phyloP scores from a whole-genome alignment of 768 basidiomycete species.

The Amanita pallidorosea region DNA sequence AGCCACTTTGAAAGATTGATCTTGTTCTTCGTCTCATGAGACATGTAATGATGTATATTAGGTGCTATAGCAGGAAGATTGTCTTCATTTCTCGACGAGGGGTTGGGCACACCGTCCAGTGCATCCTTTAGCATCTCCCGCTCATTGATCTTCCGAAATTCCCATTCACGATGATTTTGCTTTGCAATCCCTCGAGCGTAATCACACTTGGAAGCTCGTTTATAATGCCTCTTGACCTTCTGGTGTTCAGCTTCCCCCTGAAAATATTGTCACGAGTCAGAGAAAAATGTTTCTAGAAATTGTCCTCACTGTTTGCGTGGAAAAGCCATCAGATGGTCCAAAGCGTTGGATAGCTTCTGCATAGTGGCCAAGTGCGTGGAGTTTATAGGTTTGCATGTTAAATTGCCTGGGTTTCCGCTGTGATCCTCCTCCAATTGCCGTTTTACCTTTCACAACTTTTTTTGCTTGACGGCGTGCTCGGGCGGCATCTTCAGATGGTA shows the following conservation, averaged over 20 bases:
- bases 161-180: constrained; percentile 1
- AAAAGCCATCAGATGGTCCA: constrained; percentile 22
- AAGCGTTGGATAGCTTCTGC: constrained; percentile 10
- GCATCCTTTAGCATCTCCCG: neutral
- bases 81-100: no score
- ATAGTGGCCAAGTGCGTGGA: constrained; percentile 20
- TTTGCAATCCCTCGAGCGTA: constrained; percentile 14
- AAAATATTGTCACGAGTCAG: no score
- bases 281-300: no score
- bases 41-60: no score
- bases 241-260: constrained; percentile 30
- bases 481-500: constrained; percentile 16
- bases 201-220: no score
- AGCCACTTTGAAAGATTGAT: no score
- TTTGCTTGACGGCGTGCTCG: constrained; percentile 10
- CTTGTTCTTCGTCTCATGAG: no score
- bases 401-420: constrained; percentile 8
- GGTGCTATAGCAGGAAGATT: no score
- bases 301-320: constrained; percentile 21
- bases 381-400: constrained; percentile 19
- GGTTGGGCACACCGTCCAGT: no score
- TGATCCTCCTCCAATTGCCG: no score
- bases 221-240: constrained; percentile 21
- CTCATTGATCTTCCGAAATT: neutral
- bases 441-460: neutral